phyloP scores from a whole-genome alignment of 805 yeast species.

The Candida golubevii region DNA sequence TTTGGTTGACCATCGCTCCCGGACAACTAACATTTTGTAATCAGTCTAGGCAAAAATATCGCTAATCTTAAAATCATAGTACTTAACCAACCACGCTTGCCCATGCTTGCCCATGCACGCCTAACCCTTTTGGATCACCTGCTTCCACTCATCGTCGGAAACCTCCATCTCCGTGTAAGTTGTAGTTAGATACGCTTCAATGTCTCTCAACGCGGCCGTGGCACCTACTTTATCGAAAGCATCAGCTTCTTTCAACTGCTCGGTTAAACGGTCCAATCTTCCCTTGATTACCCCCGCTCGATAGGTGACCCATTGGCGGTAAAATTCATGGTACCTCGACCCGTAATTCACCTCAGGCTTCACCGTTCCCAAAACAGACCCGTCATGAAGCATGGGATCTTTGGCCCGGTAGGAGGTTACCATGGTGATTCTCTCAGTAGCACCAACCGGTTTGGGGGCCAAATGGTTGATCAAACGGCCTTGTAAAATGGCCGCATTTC shows the following conservation, averaged over 20 bases:
- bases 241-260: slow-evolving; percentile 11
- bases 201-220: slow-evolving; percentile 13
- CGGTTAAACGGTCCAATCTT: slow-evolving; percentile 22
- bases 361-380: slow-evolving; percentile 32
- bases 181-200: slow-evolving; percentile 13
- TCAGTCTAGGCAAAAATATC: slow-evolving; percentile 2
- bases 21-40: slow-evolving; percentile 5
- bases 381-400: slow-evolving; percentile 24
- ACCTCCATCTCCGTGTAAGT: slow-evolving; percentile 18
- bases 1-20: background rate
- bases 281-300: slow-evolving; percentile 25
- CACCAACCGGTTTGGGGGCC: slow-evolving; percentile 28
- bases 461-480: slow-evolving; percentile 19
- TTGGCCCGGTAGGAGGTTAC: slow-evolving; percentile 39
- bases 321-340: slow-evolving; percentile 31
- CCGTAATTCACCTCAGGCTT: slow-evolving; percentile 38
- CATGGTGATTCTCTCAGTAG: slow-evolving; percentile 38
- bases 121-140: slow-evolving; percentile 9
- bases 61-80: background rate
- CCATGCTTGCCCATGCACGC: background rate
- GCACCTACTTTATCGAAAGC: slow-evolving; percentile 25
- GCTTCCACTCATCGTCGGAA: slow-evolving; percentile 13
- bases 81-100: too few species aligned
- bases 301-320: slow-evolving; percentile 35
- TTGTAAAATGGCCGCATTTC: slow-evolving; percentile 19